Conservation (phyloP, 768 basidiomycete genomes). For the Pulveroboletus sp. region DNA sequence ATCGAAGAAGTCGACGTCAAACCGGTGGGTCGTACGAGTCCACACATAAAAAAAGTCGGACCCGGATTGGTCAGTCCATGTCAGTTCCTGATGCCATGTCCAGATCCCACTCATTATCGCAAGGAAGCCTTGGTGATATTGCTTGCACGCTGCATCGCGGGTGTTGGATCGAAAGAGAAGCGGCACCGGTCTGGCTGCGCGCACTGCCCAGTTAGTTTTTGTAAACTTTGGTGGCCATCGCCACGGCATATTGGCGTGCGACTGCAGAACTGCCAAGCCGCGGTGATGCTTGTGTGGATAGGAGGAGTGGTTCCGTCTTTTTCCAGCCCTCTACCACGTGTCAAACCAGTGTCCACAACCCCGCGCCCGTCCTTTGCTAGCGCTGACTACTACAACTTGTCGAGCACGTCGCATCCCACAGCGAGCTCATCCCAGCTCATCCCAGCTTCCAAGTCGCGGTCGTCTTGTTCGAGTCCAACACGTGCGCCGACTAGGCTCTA, state of each 20-base stretch:
- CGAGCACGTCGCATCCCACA: neutral
- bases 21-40: constrained; percentile 15
- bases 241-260: neutral
- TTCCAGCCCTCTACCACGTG: constrained; percentile 19
- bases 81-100: constrained; percentile 5
- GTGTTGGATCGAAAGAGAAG: constrained; percentile 19
- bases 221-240: neutral
- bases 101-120: constrained; percentile 1
- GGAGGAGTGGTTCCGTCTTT: constrained; percentile 13
- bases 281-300: constrained; percentile 9
- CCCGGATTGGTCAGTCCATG: neutral
- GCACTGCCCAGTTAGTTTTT: constrained; percentile 14
- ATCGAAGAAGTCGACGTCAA: neutral
- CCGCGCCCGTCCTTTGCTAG: neutral
- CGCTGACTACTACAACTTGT: neutral
- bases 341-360: constrained; percentile 6
- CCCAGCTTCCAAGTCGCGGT: too few species aligned
- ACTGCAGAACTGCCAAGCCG: constrained; percentile 4
- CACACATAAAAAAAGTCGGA: neutral
- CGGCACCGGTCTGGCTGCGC: constrained; percentile 17
- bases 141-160: constrained; percentile 9
- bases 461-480: constrained; percentile 6
- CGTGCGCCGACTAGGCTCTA: constrained; percentile 13
- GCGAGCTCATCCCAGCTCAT: neutral
- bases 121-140: constrained; percentile 10